Evolutionary conservation across 73 alveolate species (phyloP).

Genomic region (Uronychia binucleata): DNA sequence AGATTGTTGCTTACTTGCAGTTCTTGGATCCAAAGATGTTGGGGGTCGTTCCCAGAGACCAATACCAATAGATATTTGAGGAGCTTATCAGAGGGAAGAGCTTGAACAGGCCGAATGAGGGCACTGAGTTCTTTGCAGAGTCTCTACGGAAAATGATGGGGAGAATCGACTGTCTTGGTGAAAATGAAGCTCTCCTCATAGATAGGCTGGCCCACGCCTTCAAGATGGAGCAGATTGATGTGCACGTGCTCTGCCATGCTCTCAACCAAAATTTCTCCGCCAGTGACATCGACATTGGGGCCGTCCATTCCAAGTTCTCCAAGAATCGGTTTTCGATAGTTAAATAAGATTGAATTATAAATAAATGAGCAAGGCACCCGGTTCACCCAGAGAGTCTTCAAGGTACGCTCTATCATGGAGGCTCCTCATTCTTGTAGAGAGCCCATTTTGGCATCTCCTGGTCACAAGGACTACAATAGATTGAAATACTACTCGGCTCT

Average conservation of each 20-base stretch:
- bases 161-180: conserved; percentile 11
- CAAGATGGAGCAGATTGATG: conserved; percentile 6
- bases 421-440: neutral
- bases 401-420: too few species aligned
- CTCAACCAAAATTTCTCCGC: neutral
- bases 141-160: conserved; percentile 6
- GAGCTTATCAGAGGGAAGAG: conserved; percentile 26
- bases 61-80: conserved; percentile 18
- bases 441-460: conserved; percentile 10
- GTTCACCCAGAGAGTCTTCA: too few species aligned
- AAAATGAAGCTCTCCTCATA: conserved; percentile 14
- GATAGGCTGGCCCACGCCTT: conserved; percentile 12
- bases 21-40: conserved; percentile 23
- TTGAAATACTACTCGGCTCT: conserved; percentile 44
- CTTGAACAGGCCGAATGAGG: conserved; percentile 14
- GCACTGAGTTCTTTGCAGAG: conserved; percentile 23
- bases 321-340: neutral
- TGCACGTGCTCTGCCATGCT: conserved; percentile 16
- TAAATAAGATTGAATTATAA: neutral
- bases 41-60: conserved; percentile 21
- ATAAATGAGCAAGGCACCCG: too few species aligned
- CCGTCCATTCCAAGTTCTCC: neutral
- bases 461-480: conserved; percentile 26
- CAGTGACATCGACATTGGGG: neutral
- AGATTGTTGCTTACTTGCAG: neutral